Percentiles rank a stretch among this genome's conserved stretches.
Conservation (phyloP, 2,329 filamentous ascomycete genomes). For the Alternaria atra region DNA sequence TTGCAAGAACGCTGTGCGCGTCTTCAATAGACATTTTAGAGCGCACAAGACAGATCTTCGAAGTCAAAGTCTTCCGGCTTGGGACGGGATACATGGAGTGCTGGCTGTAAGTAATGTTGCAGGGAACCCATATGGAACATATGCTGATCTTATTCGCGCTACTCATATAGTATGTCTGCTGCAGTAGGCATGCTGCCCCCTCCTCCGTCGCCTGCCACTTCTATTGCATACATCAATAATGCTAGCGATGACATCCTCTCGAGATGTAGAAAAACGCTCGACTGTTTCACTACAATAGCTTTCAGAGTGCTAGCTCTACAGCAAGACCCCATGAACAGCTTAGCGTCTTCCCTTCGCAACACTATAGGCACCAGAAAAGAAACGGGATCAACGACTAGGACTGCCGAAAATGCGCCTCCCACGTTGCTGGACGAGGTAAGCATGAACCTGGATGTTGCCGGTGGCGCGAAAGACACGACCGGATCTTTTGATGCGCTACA, state of each 20-base stretch:
- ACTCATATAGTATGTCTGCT: constrained; percentile 29
- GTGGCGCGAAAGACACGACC: constrained; percentile 14
- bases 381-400: neutral
- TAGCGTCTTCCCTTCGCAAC: constrained; percentile 31
- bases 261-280: constrained; percentile 38
- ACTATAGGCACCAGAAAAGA: constrained; percentile 23
- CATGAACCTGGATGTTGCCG: constrained; percentile 7
- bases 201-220: constrained; percentile 24
- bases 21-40: constrained; percentile 43
- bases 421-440: constrained; percentile 16
- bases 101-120: constrained; percentile 27
- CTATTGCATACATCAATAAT: constrained; percentile 29
- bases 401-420: constrained; percentile 10
- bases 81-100: constrained; percentile 50
- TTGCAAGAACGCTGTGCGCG: constrained; percentile 35
- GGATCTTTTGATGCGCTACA: constrained; percentile 34
- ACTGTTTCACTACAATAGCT: constrained; percentile 38
- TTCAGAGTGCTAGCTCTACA: constrained; percentile 45
- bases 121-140: neutral
- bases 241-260: constrained; percentile 24
- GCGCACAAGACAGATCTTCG: constrained; percentile 39
- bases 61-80: constrained; percentile 47
- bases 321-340: constrained; percentile 34
- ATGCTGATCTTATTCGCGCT: neutral
- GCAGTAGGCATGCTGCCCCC: constrained; percentile 42